Conservation (phyloP, 192 early-diverging fungal genomes). For the Allomyces macrogynus region DNA sequence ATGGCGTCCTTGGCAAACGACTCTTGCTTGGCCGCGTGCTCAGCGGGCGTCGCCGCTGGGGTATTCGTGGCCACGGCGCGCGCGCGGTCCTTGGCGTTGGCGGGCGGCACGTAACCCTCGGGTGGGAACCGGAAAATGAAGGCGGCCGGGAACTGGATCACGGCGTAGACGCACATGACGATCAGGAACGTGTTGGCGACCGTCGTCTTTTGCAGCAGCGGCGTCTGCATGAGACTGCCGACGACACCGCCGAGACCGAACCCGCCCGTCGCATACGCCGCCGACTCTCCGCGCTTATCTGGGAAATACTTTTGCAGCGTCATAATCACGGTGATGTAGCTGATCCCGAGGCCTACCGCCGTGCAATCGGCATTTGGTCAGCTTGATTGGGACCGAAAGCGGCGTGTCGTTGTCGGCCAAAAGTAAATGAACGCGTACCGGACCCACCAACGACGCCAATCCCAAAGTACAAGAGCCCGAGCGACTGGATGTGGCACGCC, state of each 20-base stretch:
- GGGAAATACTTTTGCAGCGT: constrained; percentile 66
- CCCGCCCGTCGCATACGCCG: constrained; percentile 57
- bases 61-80: no score
- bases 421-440: constrained; percentile 5
- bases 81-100: no score
- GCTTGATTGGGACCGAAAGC: no score
- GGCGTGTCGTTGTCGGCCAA: no score
- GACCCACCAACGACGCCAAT: constrained; percentile 39
- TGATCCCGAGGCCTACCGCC: constrained; percentile 24
- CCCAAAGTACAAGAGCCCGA: constrained; percentile 40
- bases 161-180: constrained; percentile 37
- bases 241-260: constrained; percentile 56
- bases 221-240: constrained; percentile 39
- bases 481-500: constrained; percentile 25
- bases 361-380: no score
- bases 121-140: constrained; percentile 38
- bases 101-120: constrained; percentile 15
- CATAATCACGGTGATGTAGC: constrained; percentile 54
- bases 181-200: constrained; percentile 43
- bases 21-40: no score
- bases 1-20: no score
- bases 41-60: no score
- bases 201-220: constrained; percentile 25
- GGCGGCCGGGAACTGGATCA: constrained; percentile 37
- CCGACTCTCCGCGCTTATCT: constrained; percentile 45